Evolutionary conservation across 306 rosid species (phyloP).

Genomic region (Quercus wislizeni): DNA sequence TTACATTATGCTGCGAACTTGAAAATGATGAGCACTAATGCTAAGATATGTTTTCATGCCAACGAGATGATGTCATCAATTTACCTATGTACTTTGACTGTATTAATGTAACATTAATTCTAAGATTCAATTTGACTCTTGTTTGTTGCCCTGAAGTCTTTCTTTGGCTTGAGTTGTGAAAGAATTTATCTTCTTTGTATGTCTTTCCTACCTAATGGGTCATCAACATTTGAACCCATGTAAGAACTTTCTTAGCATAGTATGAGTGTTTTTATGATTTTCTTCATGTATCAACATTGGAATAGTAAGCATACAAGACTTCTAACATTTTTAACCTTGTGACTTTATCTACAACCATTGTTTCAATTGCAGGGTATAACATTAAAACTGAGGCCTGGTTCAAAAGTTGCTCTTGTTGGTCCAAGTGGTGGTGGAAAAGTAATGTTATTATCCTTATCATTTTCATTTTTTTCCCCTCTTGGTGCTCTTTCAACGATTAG

Average conservation of each 20-base stretch:
- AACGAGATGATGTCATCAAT: not conserved
- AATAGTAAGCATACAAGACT: not conserved
- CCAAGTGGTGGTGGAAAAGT: slow-evolving; percentile 95
- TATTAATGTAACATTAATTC: not conserved
- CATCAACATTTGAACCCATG: not conserved
- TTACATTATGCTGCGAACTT: not conserved
- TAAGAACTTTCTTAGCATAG: not conserved
- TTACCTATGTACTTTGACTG: not conserved
- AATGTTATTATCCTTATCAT: not conserved
- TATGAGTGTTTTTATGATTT: not conserved
- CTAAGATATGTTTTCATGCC: not conserved
- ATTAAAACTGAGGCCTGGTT: slow-evolving; percentile 60
- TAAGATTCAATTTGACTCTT: not conserved
- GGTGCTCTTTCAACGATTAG: too few species aligned
- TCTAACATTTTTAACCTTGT: not conserved
- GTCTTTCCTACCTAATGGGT: not conserved
- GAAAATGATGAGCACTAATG: not conserved
- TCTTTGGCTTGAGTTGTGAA: not conserved
- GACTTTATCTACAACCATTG: not conserved
- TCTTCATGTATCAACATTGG: not conserved
- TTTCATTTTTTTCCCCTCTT: not conserved
- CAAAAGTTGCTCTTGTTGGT: slow-evolving; percentile 90
- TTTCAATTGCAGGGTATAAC: slow-evolving; percentile 60
- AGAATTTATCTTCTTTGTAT: not conserved
- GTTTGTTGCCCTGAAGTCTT: not conserved